These are phyloP conservation scores for Exserohilum turcica DNA, from an alignment of 2,329 filamentous ascomycete species.

Conservation along the genomic window DNA sequence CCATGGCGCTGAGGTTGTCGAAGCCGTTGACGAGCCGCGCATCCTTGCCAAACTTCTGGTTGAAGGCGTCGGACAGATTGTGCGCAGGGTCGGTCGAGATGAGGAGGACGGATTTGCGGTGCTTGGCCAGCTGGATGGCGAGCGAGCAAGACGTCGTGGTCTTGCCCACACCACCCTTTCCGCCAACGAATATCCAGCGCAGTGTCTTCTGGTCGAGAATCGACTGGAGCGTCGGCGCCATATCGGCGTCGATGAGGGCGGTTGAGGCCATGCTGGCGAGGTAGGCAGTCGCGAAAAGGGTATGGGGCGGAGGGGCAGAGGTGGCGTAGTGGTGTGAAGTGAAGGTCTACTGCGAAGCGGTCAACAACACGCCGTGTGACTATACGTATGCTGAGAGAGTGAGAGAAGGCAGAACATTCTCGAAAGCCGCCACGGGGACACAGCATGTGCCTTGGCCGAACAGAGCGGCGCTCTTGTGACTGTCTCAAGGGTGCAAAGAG, in stretches of 20 bases:
- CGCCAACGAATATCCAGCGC: constrained; percentile 98
- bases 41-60: constrained; percentile 99
- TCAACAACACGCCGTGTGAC: not conserved
- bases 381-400: not conserved
- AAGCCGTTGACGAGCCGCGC: constrained; percentile 91
- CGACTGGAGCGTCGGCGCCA: constrained; percentile 91
- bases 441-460: not conserved
- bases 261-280: constrained; percentile 44
- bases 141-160: constrained; percentile 99
- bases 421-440: constrained; percentile 18
- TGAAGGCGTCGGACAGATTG: constrained; percentile 97
- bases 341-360: not conserved
- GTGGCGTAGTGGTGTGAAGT: not conserved
- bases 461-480: too few relatives aligned
- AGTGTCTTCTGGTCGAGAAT: constrained; percentile 94
- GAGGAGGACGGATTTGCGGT: constrained; percentile 92
- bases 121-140: constrained; percentile 94
- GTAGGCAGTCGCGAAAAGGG: not conserved
- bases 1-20: constrained; percentile 94
- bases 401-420: constrained; percentile 13
- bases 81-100: constrained; percentile 98
- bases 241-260: constrained; percentile 62
- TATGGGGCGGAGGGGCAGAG: not conserved
- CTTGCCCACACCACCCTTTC: constrained; percentile 98
- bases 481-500: not conserved